Conservation (phyloP, 2,329 filamentous ascomycete species). For the Tolypocladium endophyticum region DNA sequence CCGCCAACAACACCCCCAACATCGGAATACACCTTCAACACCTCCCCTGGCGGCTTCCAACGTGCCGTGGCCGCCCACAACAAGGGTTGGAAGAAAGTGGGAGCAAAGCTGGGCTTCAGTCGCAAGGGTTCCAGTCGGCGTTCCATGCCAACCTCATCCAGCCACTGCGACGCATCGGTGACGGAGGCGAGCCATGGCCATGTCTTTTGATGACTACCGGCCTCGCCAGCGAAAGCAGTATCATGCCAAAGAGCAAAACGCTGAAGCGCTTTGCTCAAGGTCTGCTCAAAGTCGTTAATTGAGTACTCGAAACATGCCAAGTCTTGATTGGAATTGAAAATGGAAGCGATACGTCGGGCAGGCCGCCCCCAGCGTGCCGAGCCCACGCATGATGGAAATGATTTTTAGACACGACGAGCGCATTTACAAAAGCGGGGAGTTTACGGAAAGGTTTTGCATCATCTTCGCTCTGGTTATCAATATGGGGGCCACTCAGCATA, state of each 20-base stretch:
- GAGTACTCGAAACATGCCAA: neutral
- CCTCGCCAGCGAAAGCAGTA: too few species aligned
- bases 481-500: neutral
- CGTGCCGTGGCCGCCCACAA: constrained; percentile 43
- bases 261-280: too few species aligned
- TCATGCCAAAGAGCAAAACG: too few species aligned
- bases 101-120: constrained; percentile 48
- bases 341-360: neutral
- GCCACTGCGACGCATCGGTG: constrained; percentile 21
- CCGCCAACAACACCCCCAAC: constrained; percentile 64
- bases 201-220: constrained; percentile 47
- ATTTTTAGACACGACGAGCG: neutral
- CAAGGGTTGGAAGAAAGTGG: constrained; percentile 55
- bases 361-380: neutral
- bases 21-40: constrained; percentile 41
- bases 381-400: neutral
- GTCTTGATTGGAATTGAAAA: neutral
- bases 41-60: constrained; percentile 42
- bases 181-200: constrained; percentile 24
- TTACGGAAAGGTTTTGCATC: neutral
- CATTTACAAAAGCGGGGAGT: constrained; percentile 1
- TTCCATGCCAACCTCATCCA: constrained; percentile 32
- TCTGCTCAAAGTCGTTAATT: neutral
- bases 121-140: constrained; percentile 38
- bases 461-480: neutral